These are phyloP conservation scores for Tricholoma matsutake DNA, from an alignment of 768 basidiomycete genomes.

Conservation along the genomic window DNA sequence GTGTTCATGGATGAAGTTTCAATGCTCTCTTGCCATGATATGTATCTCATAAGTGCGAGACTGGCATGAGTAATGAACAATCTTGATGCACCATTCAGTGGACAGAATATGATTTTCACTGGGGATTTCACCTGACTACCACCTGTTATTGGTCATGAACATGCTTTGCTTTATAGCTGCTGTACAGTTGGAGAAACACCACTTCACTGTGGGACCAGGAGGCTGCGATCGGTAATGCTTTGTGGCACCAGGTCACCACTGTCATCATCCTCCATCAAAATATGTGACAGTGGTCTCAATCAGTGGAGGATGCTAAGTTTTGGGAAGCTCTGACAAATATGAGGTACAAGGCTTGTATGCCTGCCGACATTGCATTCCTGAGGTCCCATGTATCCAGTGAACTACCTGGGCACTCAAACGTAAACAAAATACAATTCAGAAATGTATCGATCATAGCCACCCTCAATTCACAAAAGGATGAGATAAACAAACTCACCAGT, in stretches of 20 bases:
- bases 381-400: slow-evolving; percentile 17
- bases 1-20: slow-evolving; percentile 38
- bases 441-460: slow-evolving; percentile 33
- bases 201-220: too few species aligned
- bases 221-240: too few species aligned
- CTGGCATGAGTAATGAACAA: slow-evolving; percentile 16
- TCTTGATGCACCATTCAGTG: slow-evolving; percentile 23
- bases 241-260: too few species aligned
- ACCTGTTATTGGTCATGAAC: slow-evolving; percentile 21
- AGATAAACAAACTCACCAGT: slow-evolving; percentile 27
- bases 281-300: slow-evolving; percentile 29
- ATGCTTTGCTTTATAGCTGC: too few species aligned
- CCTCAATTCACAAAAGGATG: slow-evolving; percentile 26
- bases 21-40: slow-evolving; percentile 21
- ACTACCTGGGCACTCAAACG: slow-evolving; percentile 1
- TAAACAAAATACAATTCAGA: slow-evolving; percentile 17
- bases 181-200: too few species aligned
- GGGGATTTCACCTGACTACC: slow-evolving; percentile 45
- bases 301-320: slow-evolving; percentile 21
- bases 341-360: too few species aligned
- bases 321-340: slow-evolving; percentile 28
- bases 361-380: too few species aligned
- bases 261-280: slow-evolving; percentile 19
- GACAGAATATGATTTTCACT: slow-evolving; percentile 39
- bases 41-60: slow-evolving; percentile 27